These are phyloP conservation scores for Phytopythium sindhum DNA, from an alignment of 352 stramenopile species.

Conservation along the genomic window DNA sequence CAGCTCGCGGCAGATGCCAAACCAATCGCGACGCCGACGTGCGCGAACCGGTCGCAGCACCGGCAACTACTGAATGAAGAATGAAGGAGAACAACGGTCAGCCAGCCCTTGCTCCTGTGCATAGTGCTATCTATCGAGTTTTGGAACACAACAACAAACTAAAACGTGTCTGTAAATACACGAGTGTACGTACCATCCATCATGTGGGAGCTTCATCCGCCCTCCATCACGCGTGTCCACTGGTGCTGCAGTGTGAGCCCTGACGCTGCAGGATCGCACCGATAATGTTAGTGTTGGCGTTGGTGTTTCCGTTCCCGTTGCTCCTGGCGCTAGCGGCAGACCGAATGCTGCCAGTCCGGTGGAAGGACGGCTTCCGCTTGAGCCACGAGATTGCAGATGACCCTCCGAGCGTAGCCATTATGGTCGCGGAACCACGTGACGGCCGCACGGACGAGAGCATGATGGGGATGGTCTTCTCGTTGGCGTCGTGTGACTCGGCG, in stretches of 20 bases:
- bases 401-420: neutral
- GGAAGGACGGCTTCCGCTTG: slow-evolving; percentile 4
- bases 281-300: neutral
- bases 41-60: neutral
- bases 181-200: neutral
- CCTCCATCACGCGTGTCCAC: neutral
- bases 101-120: neutral
- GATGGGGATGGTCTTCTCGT: slow-evolving; percentile 63
- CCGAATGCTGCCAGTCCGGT: neutral
- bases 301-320: neutral
- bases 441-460: slow-evolving; percentile 33
- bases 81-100: neutral
- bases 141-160: neutral
- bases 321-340: neutral
- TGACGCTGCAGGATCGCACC: neutral
- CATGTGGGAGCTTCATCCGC: too few relatives aligned
- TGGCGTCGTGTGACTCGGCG: slow-evolving; percentile 55
- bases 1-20: slow-evolving; percentile 1
- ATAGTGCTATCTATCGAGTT: slow-evolving; percentile 4
- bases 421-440: neutral
- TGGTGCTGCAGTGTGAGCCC: neutral
- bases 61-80: neutral
- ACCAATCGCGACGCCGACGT: neutral
- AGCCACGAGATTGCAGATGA: neutral
- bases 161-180: slow-evolving; percentile 4